phyloP scores from a whole-genome alignment of 768 basidiomycete species.

The Mycena albidolilacea region DNA sequence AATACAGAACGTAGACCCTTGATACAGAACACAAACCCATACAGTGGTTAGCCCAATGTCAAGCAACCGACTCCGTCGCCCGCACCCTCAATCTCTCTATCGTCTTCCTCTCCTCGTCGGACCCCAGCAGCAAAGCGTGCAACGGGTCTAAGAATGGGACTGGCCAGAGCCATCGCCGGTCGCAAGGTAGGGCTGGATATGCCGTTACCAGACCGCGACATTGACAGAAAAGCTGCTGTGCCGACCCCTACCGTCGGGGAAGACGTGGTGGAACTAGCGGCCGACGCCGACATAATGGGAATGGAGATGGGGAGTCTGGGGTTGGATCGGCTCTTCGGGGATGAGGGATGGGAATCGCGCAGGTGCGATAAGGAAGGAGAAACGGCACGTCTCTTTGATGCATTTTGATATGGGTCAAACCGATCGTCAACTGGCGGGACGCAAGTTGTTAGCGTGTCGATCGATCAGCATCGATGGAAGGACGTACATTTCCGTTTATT shows the following conservation, averaged over 20 bases:
- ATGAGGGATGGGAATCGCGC: slow-evolving; percentile 65
- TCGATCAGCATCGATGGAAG: slow-evolving; percentile 25
- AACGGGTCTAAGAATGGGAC: slow-evolving; percentile 82
- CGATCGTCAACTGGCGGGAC: slow-evolving; percentile 79
- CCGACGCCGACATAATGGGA: slow-evolving; percentile 74
- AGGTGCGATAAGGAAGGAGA: slow-evolving; percentile 83
- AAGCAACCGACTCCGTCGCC: slow-evolving; percentile 83
- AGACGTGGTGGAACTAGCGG: slow-evolving; percentile 75
- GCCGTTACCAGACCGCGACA: slow-evolving; percentile 62
- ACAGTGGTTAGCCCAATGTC: slow-evolving; percentile 52
- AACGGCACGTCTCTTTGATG: slow-evolving; percentile 86
- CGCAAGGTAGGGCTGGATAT: slow-evolving; percentile 84
- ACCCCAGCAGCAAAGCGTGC: slow-evolving; percentile 57
- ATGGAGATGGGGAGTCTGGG: slow-evolving; percentile 75
- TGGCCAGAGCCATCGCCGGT: slow-evolving; percentile 78
- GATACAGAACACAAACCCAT: slow-evolving; percentile 17
- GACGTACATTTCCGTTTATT: slow-evolving; percentile 86
- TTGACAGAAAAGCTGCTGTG: slow-evolving; percentile 62
- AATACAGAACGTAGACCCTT: slow-evolving; percentile 20
- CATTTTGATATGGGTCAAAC: slow-evolving; percentile 86
- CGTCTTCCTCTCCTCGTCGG: slow-evolving; percentile 69
- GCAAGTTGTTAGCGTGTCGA: slow-evolving; percentile 30
- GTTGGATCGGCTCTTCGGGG: slow-evolving; percentile 64
- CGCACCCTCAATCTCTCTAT: slow-evolving; percentile 83
- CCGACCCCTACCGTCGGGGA: slow-evolving; percentile 77